These are phyloP conservation scores for Chaetomium strumarium DNA, from an alignment of 2,329 filamentous ascomycete genomes.

Conservation along the genomic window DNA sequence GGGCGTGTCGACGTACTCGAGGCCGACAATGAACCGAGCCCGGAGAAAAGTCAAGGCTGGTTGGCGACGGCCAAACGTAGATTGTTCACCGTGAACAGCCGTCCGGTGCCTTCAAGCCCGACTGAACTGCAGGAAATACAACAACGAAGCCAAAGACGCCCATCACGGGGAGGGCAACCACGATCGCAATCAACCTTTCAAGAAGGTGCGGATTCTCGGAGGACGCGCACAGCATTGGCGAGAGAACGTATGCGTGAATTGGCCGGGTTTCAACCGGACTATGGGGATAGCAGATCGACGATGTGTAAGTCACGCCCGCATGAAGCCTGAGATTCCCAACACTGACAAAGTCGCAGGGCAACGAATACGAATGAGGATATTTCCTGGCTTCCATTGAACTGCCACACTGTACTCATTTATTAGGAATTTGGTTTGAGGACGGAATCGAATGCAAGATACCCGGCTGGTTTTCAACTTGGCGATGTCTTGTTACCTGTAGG, in stretches of 20 bases:
- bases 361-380: constrained; percentile 19
- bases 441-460: constrained; percentile 19
- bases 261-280: constrained; percentile 23
- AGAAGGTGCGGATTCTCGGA: background rate
- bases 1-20: constrained; percentile 45
- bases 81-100: constrained; percentile 14
- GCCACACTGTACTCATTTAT: background rate
- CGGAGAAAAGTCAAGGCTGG: constrained; percentile 19
- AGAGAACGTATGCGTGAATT: constrained; percentile 29
- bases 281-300: constrained; percentile 16
- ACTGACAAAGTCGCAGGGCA: constrained; percentile 19
- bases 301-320: constrained; percentile 17
- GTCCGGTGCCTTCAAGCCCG: constrained; percentile 8
- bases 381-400: constrained; percentile 22
- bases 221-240: constrained; percentile 13
- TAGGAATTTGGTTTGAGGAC: background rate
- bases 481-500: background rate
- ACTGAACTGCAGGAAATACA: constrained; percentile 18
- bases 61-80: constrained; percentile 19
- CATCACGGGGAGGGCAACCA: background rate
- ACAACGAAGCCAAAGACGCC: background rate
- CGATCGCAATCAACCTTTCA: background rate
- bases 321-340: background rate
- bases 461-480: constrained; percentile 3
- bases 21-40: constrained; percentile 24